Evolutionary conservation across 73 alveolate genomes (phyloP).

Genomic region (Paramecium bursaria): DNA sequence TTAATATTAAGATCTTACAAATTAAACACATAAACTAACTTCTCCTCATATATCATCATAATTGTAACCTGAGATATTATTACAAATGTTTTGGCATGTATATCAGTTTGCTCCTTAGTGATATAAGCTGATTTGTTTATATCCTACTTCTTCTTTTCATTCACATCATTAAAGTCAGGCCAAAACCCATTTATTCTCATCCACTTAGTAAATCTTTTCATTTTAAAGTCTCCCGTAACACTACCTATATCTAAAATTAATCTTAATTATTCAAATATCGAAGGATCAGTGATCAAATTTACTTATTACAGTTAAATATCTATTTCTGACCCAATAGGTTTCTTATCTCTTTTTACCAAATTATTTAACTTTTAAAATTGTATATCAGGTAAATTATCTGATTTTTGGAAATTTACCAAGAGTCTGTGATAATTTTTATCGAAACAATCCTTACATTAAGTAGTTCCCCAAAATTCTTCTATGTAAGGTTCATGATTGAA

Average conservation of each 20-base stretch:
- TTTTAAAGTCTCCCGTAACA: slow-evolving; percentile 25
- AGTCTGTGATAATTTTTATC: slow-evolving; percentile 14
- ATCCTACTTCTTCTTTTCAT: neutral
- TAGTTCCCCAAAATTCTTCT: neutral
- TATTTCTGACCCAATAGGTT: neutral
- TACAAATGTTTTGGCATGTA: neutral
- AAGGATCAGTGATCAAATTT: slow-evolving; percentile 7
- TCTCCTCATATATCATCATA: neutral
- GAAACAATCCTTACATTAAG: neutral
- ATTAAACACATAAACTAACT: slow-evolving; percentile 38
- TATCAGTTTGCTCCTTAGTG: slow-evolving; percentile 16
- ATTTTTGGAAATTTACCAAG: slow-evolving; percentile 2
- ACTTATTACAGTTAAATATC: neutral
- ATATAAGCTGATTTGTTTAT: neutral
- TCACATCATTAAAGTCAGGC: slow-evolving; percentile 59
- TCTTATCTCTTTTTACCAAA: neutral
- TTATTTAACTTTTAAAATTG: too few relatives aligned
- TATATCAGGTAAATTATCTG: slow-evolving; percentile 9
- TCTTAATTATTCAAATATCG: slow-evolving; percentile 13
- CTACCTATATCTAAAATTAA: slow-evolving; percentile 38
- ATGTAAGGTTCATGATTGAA: slow-evolving; percentile 23
- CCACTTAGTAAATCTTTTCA: slow-evolving; percentile 16
- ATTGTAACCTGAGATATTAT: neutral
- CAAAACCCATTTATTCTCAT: slow-evolving; percentile 59
- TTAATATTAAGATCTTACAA: slow-evolving; percentile 3